Evolutionary conservation across 2,329 filamentous ascomycete species (phyloP).

Genomic region (Diaporthe sp.): DNA sequence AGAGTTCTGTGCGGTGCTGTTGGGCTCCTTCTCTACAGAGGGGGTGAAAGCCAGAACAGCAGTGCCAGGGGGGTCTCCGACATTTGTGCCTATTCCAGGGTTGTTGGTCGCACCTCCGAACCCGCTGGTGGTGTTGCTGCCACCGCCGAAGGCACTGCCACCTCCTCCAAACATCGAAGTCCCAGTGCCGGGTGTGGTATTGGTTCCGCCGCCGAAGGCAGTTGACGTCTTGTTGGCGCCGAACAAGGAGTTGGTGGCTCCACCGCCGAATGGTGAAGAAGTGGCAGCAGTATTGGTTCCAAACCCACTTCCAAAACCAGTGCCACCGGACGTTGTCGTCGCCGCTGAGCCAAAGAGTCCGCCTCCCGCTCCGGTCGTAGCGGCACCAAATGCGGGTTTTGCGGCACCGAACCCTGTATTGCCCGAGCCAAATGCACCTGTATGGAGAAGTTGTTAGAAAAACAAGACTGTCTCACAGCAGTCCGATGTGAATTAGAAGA

Average conservation of each 20-base stretch:
- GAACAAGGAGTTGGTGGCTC: constrained; percentile 58
- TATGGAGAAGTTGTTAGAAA: constrained; percentile 24
- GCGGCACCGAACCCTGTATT: constrained; percentile 49
- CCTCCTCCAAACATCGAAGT: constrained; percentile 62
- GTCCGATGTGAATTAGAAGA: not conserved
- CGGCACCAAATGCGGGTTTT: constrained; percentile 65
- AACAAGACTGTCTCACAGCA: not conserved
- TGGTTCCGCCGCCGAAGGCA: constrained; percentile 52
- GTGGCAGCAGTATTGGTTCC: constrained; percentile 45
- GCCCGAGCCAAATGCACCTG: constrained; percentile 48
- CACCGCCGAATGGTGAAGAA: constrained; percentile 51
- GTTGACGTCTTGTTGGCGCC: constrained; percentile 58
- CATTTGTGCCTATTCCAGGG: constrained; percentile 61
- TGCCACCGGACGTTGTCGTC: constrained; percentile 50
- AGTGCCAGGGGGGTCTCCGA: constrained; percentile 75
- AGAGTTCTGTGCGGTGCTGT: constrained; percentile 64
- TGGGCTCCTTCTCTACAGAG: constrained; percentile 78
- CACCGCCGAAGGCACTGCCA: constrained; percentile 50
- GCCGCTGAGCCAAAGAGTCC: constrained; percentile 58
- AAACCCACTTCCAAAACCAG: constrained; percentile 55
- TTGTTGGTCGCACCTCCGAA: constrained; percentile 58
- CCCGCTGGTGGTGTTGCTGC: constrained; percentile 47
- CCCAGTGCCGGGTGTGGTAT: constrained; percentile 48
- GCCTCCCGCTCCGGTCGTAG: constrained; percentile 51
- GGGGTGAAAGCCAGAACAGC: constrained; percentile 75